Base-by-base conservation (phyloP, 1,284 basidiomycete species). In the Abortiporus biennis region DNA sequence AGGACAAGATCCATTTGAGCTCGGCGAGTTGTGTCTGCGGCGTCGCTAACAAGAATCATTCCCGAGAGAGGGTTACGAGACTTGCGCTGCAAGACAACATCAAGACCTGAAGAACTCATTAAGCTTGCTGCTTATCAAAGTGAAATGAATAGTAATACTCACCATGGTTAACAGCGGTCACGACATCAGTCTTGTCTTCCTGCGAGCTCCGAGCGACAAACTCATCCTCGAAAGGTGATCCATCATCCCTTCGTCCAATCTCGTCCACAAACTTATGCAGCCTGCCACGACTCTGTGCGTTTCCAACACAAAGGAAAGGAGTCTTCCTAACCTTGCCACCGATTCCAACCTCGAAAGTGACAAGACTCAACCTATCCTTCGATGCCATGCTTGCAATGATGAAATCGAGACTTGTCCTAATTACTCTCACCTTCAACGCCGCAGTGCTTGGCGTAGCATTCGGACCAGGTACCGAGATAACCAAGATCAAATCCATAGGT, bases 1-100 rank as follows among this genome's bases (percentile, higher is more conserved):
- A 96, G 84, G 22, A 97, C 92, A 15, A 99, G 76, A 56, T 98
- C 93, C 92, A 99, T 97, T 64, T 97, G 92, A n/a, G 91, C 89
- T n/a, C 92, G 82, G 38, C 90, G 80, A 9, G 93, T 91, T 49
- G 80, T 85, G 56, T 97, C 93, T 4, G 85, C 72, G 1, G 90
- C 85, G 58, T 99, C 95, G 61, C 90, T 92, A 52, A 98, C 82
- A 17, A 99, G 75, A 35, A 97, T 67, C 81, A 99, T 89, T 15
- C 92, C 92, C 0, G 90, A 85, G 12, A 94, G 66, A 0, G 92
- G 80, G 60, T 96, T 97, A 53, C 90, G 87, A 29, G 80, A 69
- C 68, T 95, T 96, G 46, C 95, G 85, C 59, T 96, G 93, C 21
- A 99, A 67, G 13, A 97, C 85, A 21, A 94, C 83, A 59, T 99